These are phyloP conservation scores for Candida vaughaniae DNA, from an alignment of 805 yeast genomes.

Conservation along the genomic window DNA sequence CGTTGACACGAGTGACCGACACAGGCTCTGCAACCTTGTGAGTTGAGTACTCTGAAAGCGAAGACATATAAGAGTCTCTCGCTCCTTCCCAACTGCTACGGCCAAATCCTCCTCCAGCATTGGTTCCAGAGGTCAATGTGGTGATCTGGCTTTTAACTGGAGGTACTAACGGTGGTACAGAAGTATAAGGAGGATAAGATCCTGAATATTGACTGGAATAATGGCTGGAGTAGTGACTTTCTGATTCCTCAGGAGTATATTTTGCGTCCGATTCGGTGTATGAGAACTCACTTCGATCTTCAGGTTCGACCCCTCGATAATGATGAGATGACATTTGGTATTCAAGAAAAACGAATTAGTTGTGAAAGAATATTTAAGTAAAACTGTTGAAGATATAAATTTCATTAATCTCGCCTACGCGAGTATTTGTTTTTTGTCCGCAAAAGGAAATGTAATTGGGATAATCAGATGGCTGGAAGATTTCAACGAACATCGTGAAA, in stretches of 20 bases:
- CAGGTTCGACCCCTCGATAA: background rate
- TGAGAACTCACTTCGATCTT: conserved; percentile 11
- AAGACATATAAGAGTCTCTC: conserved; percentile 20
- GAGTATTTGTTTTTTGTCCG: conserved; percentile 2
- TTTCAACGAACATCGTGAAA: too few relatives aligned
- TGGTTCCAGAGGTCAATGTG: background rate
- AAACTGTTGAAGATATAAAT: too few relatives aligned
- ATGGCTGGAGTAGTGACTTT: conserved; percentile 2
- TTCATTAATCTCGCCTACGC: too few relatives aligned
- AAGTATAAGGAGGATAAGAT: background rate
- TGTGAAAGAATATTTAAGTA: too few relatives aligned
- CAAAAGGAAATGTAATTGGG: conserved; percentile 7
- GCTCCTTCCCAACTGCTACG: background rate
- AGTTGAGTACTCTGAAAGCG: conserved; percentile 23
- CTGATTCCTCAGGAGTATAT: conserved; percentile 3
- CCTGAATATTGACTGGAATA: conserved; percentile 1
- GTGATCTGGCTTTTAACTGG: background rate
- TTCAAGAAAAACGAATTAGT: background rate
- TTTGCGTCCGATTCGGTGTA: conserved; percentile 11
- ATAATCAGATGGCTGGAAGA: too few relatives aligned
- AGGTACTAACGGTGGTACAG: conserved; percentile 2
- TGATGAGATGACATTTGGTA: background rate
- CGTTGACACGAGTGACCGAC: conserved; percentile 19
- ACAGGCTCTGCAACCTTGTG: conserved; percentile 21
- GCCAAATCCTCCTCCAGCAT: background rate